phyloP scores from a whole-genome alignment of 2,329 filamentous ascomycete species.

The Cercospora brassicicola region DNA sequence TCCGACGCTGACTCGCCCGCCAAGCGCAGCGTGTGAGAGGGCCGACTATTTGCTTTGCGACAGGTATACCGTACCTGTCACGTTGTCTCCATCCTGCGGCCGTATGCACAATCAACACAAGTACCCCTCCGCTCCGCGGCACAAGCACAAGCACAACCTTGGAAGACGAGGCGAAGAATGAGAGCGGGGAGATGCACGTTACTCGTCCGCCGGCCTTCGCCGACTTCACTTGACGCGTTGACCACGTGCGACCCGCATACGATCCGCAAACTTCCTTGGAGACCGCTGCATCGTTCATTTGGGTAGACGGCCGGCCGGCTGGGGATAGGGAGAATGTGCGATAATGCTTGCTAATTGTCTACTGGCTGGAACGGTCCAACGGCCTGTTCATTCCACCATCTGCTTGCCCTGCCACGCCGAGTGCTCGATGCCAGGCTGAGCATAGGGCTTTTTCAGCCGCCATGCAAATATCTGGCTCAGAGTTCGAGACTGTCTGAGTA shows the following conservation, averaged over 20 bases:
- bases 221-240: neutral
- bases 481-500: neutral
- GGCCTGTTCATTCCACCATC: neutral
- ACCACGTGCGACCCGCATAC: neutral
- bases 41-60: neutral
- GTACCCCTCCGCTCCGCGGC: neutral
- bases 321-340: neutral
- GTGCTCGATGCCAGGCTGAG: neutral
- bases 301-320: neutral
- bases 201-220: neutral
- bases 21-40: neutral
- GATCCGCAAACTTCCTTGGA: neutral
- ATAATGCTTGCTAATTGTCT: neutral
- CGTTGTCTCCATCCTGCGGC: neutral
- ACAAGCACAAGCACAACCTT: neutral
- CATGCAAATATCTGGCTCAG: neutral
- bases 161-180: neutral
- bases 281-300: neutral
- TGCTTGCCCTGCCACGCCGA: neutral
- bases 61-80: neutral
- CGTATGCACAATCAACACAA: neutral
- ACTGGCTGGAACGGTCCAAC: neutral
- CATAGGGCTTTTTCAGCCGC: neutral
- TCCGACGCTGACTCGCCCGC: slow-evolving; percentile 4
- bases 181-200: neutral